phyloP scores from a whole-genome alignment of 2,329 filamentous ascomycete genomes.

The Arthroderma uncinatum region DNA sequence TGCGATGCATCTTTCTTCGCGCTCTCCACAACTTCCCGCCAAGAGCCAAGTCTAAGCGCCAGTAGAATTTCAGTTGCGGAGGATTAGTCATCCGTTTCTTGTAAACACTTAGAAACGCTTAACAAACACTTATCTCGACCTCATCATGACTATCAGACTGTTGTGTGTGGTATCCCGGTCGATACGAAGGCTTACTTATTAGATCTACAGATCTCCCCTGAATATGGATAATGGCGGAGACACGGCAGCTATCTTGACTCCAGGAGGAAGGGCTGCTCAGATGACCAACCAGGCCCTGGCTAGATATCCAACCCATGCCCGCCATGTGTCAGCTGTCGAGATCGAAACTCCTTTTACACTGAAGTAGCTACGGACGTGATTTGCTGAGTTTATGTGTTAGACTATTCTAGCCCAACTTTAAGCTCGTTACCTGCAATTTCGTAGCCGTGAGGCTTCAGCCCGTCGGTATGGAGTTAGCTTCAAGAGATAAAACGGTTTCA shows the following conservation, averaged over 20 bases:
- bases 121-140: neutral
- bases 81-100: neutral
- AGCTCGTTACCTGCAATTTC: no score
- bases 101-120: neutral
- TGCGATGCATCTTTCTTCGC: neutral
- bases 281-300: neutral
- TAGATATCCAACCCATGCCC: neutral
- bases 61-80: neutral
- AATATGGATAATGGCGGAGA: constrained; percentile 1
- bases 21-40: no score
- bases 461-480: neutral
- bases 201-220: neutral
- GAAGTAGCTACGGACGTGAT: no score
- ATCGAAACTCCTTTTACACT: neutral
- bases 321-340: neutral
- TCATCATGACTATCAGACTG: no score
- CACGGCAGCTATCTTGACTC: neutral
- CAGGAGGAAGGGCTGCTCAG: neutral
- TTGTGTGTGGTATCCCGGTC: neutral
- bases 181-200: neutral
- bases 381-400: neutral
- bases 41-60: neutral
- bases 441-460: no score
- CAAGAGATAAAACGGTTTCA: neutral
- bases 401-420: neutral